Evolutionary conservation across 441 rosid genomes (phyloP), one percentile per base, ranked within the genome.

Genomic region (Erysimum pusillum): DNA sequence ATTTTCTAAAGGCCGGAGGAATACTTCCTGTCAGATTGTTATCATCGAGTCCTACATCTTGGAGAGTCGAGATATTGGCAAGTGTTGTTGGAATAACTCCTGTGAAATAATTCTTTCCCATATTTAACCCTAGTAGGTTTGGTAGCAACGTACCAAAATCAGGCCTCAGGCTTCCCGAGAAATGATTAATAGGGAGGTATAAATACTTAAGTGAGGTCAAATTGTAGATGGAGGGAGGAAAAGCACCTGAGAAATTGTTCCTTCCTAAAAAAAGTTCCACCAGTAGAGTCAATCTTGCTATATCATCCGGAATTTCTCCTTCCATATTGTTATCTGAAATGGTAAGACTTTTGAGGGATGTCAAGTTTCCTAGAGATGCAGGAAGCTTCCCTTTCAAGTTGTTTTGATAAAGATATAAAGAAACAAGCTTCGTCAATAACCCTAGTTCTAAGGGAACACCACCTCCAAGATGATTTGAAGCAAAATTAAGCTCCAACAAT

Each of bases 81-180:
- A 62, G 35, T 20, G 67, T 62, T 62, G 67, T 13, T 62, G 67
- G 67, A 62, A 62, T 62, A 5, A 5, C 35, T 12, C 51, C 67
- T 0, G 3, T 62, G 35, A 62, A 13, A 62, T 0, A 0, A 39
- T 62, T 62, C 0, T 0, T 1, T 7, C 35, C 49, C 11, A 41
- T 1, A 39, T 13, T 20, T 62, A 61, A 22, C 34, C 2, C 11
- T 6, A 4, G 1, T 18, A 61, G 66, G n/a, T 39, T 61, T 18
- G 66, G 66, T 18, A 38, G 17, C 6, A 38, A 8, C 14, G 12
- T 3, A 39, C 66, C 66, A 38, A 61, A 38, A 20, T 61, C 36
- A 62, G 35, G 3, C 9, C 67, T 62, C 2, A 60, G 15, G 32
- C 17, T 5, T 18, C 65, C 65, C 25, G 32, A 60, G 45, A 60